Base-by-base conservation (phyloP, 208 protist genomes). In the Leishmania braziliensis region DNA sequence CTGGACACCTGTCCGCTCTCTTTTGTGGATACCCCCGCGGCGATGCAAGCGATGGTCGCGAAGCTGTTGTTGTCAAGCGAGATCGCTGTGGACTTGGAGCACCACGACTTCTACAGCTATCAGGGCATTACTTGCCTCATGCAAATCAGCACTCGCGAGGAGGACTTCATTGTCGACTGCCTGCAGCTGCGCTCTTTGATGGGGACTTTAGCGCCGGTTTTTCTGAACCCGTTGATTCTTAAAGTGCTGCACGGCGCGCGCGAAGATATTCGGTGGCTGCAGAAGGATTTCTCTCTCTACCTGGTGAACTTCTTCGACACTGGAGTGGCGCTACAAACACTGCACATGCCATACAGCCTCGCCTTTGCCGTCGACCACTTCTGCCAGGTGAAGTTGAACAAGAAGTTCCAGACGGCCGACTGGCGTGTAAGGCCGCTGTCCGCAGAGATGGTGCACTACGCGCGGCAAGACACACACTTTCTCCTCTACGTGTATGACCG, bases 221-320 rank as follows among this genome's bases (percentile, higher is more conserved):
- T 99, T 82, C 90, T 98, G 68, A 89, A 99, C 77, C 95, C 98
- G 2, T 53, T 51, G 8, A 98, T 99, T 58, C 79, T 99, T n/a
- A 99, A 99, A 83, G 98, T 99, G 3, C 75, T 99, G n/a, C 99
- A 99, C 86, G 99, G 99, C 50, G 95, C 96, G 46, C 92, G 98
- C 36, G 95, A 95, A 72, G 99, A 99, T 87, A 90, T 99, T 33
- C 84, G 98, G 10, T 99, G 99, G 99, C 89, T 99, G 14, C 98
- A 99, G 89, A 94, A 99, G 43, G 99, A 99, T 87, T 99, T 99
- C 88, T 95, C 97, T 9, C 81, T 99, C 16, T 99, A 99, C 85
- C 60, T 99, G 70, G 96, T 99, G 50, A 99, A 99, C 86, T 94
- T 99, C 82, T 99, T 99, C 82, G 99, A 99, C 90, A 99, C 99